Percentiles rank a stretch among this genome's conserved stretches.
Conservation (phyloP, 495 filamentous ascomycete genomes). For the Aspergillus coremiiformis region DNA sequence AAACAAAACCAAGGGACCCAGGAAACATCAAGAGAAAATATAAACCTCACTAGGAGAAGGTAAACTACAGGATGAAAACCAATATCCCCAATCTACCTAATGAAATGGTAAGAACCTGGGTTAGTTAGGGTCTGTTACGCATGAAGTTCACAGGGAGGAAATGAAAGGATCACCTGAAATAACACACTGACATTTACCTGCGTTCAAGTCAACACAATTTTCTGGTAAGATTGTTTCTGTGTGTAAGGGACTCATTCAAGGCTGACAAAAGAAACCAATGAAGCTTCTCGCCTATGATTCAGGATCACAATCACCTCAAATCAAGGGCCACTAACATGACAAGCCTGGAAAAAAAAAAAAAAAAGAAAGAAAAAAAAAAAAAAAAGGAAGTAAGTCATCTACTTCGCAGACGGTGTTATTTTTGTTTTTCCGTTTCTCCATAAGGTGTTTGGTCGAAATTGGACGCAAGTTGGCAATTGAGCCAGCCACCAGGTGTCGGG, state of each 20-base stretch:
- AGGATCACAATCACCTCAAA: background rate
- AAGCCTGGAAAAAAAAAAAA: conserved; percentile 11
- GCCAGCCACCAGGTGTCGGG: conserved; percentile 13
- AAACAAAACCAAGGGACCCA: background rate
- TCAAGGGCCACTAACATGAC: background rate
- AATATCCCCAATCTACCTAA: background rate
- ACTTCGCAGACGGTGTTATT: too few species aligned
- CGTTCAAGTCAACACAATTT: conserved; percentile 3
- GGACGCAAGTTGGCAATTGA: conserved; percentile 14
- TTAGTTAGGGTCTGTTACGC: conserved; percentile 7
- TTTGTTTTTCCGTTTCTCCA: conserved; percentile 1
- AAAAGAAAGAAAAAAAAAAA: conserved; percentile 8
- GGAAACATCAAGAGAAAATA: background rate
- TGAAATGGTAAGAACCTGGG: background rate
- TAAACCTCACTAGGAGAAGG: background rate
- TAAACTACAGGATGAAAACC: background rate
- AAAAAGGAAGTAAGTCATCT: background rate
- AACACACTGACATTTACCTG: conserved; percentile 3
- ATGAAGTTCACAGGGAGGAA: conserved; percentile 10
- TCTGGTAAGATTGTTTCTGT: background rate
- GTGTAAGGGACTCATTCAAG: conserved; percentile 5
- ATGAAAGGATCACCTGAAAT: conserved; percentile 3
- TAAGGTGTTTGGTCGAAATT: conserved; percentile 9
- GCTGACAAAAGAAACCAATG: background rate
- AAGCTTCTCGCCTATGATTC: background rate